phyloP scores from a whole-genome alignment of 441 rosid genomes.

The Melastoma candidum region DNA sequence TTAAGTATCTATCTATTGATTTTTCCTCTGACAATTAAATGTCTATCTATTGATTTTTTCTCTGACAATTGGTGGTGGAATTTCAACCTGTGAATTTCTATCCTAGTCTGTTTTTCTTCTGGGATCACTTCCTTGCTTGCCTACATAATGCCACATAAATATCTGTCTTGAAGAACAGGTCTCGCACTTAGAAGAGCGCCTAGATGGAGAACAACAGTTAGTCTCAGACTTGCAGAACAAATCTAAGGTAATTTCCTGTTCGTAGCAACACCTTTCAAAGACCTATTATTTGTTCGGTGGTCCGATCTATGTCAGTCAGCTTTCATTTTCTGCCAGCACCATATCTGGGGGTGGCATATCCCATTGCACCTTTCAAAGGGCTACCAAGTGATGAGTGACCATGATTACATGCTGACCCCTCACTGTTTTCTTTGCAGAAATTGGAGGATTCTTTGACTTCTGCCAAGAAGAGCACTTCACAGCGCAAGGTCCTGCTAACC shows the following conservation, averaged over 20 bases:
- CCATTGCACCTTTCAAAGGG: too few relatives aligned
- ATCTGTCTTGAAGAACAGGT: conserved; percentile 33
- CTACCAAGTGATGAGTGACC: background rate
- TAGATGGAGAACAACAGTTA: conserved; percentile 35
- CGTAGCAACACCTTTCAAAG: background rate
- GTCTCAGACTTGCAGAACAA: conserved; percentile 49
- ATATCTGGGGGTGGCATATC: too few relatives aligned
- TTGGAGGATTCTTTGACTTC: conserved; percentile 57
- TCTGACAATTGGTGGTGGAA: background rate
- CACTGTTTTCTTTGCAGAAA: conserved; percentile 35
- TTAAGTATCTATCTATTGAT: background rate
- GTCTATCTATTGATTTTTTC: too few relatives aligned
- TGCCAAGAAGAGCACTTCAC: conserved; percentile 55
- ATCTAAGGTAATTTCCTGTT: conserved; percentile 35
- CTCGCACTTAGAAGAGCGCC: conserved; percentile 33
- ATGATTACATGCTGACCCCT: conserved; percentile 19
- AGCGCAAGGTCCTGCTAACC: conserved; percentile 42
- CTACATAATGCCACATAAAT: conserved; percentile 7
- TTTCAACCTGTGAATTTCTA: background rate
- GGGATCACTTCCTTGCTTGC: background rate
- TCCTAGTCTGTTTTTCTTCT: conserved; percentile 11
- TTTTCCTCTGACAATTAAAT: too few relatives aligned
- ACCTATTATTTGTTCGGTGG: too few relatives aligned
- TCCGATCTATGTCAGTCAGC: too few relatives aligned
- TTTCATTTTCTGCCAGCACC: too few relatives aligned